Base-by-base conservation (phyloP, 331 rosid species). In the Cydonia oblonga region DNA sequence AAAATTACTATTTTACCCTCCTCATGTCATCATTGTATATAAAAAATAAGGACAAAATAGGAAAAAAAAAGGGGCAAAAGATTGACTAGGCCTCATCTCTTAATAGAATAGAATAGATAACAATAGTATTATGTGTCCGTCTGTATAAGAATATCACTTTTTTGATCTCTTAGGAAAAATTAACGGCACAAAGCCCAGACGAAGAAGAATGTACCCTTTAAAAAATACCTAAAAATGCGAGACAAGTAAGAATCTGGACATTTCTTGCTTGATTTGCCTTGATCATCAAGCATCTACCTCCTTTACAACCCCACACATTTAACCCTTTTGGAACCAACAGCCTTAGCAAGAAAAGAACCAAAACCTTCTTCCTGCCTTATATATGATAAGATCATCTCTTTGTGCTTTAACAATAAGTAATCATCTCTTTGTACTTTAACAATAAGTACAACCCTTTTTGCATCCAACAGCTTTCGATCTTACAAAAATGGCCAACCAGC, bases 281-380 rank as follows among this genome's bases (percentile, higher is more conserved):
- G 86, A 74, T 20, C 25, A 57, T 78, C 76, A 85, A 89, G 95
- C 86, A 76, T 76, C 82, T 59, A 38, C 35, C 76, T 53, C 73
- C 87, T 90, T 92, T 88, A 90, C 96, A 88, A 61, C 92, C 79
- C 79, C 76, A 62, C 64, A 76, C 42, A 63, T 68, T 75, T 77
- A 73, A 74, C 40, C 40, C 40, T 9, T 33, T 35, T 15, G 57
- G 68, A 71, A 18, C 72, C 72, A 69, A 79, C 96, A 86, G 75
- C 84, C 86, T 87, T 69, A 25, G 81, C 88, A 93, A 89, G 96
- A 63, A 89, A 90, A 85, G 95, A 87, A 90, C 90, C 80, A 19
- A 67, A 84, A 74, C 81, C 67, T 69, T 30, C 61, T 62, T 6
- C 24, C 35, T 57, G 4, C 74, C 78, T 73, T 66, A 19, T 35